Base-by-base conservation (phyloP, 2,329 filamentous ascomycete genomes). In the Meredithiella fracta region DNA sequence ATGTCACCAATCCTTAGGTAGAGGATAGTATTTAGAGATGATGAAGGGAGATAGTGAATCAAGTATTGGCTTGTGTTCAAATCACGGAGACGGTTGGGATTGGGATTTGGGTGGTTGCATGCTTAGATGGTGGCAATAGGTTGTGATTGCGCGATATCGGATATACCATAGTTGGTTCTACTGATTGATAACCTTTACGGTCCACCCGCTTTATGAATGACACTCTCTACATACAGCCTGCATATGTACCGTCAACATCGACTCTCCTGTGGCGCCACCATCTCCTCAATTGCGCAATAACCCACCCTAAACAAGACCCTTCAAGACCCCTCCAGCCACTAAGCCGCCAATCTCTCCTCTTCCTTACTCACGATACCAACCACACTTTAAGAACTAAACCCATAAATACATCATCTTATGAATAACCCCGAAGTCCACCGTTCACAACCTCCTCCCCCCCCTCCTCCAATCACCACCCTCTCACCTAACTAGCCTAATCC, bases 121-220 rank as follows among this genome's bases (percentile, higher is more conserved):
- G 38, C 38, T n/a, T 5, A n/a, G 15, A n/a, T n/a, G n/a, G 11
- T 20, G 11, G 14, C 4, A 42, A 5, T n/a, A 15, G 11, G 4
- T 42, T n/a, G 6, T 7, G 22, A 49, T 23, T 15, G 53, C 53
- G 53, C 53, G 53, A 55, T 55, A 55, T 55, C 53, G 53, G 53
- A 49, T 49, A 25, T 9, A 7, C 22, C 5, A 22, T 49, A n/a
- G 2, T 22, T 14, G 9, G 6, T 49, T 23, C 22, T 49, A 26
- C 53, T 55, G 56, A 57, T 57, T 57, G 56, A 54, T 57, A 57
- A 57, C 44, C 44, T 49, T 20, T 23, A 44, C 40, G 17, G 7
- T 22, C 17, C 20, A n/a, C n/a, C 23, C 9, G 22, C 23, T 22
- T 22, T n/a, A n/a, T n/a, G n/a, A n/a, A 49, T 49, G 44, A 26